These are phyloP conservation scores for Ettlia oleoabundans DNA, from an alignment of 139 green algal species.

Conservation along the genomic window DNA sequence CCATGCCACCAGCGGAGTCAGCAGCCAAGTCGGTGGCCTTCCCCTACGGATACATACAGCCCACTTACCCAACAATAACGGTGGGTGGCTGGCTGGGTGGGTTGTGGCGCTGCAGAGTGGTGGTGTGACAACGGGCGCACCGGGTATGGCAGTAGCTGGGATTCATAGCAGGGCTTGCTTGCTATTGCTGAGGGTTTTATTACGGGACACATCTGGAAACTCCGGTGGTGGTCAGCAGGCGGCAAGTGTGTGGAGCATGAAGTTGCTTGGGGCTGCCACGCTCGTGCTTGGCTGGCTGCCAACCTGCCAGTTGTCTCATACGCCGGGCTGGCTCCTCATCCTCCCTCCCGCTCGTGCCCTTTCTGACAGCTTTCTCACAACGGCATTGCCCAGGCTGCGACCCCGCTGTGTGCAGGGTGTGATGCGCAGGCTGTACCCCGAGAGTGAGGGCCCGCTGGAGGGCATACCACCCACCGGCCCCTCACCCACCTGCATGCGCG, in stretches of 20 bases:
- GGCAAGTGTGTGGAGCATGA: too few relatives aligned
- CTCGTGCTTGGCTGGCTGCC: background rate
- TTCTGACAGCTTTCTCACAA: too few relatives aligned
- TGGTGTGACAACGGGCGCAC: too few relatives aligned
- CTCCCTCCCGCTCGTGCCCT: too few relatives aligned
- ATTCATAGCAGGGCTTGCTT: too few relatives aligned
- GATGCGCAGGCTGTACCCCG: constrained; percentile 62
- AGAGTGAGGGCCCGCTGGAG: constrained; percentile 33
- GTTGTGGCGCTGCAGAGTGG: background rate
- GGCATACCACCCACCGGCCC: constrained; percentile 55
- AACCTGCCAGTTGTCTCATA: background rate
- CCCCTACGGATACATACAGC: constrained; percentile 79
- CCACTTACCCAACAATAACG: constrained; percentile 35
- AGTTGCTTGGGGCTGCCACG: too few relatives aligned
- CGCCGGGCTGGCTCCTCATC: too few relatives aligned
- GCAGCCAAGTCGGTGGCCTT: constrained; percentile 57
- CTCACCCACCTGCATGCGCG: constrained; percentile 52
- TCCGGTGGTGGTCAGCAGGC: too few relatives aligned
- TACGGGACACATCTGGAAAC: too few relatives aligned
- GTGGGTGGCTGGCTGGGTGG: background rate
- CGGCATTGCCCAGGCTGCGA: too few relatives aligned
- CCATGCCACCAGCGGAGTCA: constrained; percentile 40
- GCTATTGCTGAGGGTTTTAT: too few relatives aligned
- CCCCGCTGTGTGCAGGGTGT: background rate
- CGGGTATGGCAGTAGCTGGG: too few relatives aligned